Conservation (phyloP, 192 early-diverging fungal species). For the Coemansia sp. region DNA sequence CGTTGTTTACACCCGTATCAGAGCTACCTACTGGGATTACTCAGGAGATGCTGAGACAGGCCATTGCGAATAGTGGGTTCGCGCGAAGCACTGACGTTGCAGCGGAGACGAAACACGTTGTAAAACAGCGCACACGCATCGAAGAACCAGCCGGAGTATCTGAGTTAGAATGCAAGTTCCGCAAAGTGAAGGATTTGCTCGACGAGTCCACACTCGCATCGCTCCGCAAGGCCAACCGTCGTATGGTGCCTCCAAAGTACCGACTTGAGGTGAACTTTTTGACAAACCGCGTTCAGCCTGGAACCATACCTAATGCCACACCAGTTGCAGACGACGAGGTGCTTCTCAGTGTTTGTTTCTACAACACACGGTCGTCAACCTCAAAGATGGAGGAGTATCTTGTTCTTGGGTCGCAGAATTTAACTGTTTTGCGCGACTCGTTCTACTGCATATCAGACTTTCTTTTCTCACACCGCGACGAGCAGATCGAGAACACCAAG, state of each 20-base stretch:
- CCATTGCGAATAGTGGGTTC: slow-evolving; percentile 52
- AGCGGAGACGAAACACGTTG: slow-evolving; percentile 21
- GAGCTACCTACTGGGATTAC: slow-evolving; percentile 51
- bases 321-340: slow-evolving; percentile 56
- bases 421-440: slow-evolving; percentile 67
- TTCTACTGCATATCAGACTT: slow-evolving; percentile 73
- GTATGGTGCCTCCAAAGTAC: slow-evolving; percentile 51
- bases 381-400: slow-evolving; percentile 62
- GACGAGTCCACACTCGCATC: slow-evolving; percentile 52
- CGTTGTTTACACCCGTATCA: slow-evolving; percentile 38
- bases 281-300: slow-evolving; percentile 47
- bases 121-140: slow-evolving; percentile 31
- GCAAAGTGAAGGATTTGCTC: slow-evolving; percentile 41
- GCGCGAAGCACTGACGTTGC: slow-evolving; percentile 42
- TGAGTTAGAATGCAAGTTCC: slow-evolving; percentile 51
- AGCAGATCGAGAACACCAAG: slow-evolving; percentile 50
- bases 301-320: slow-evolving; percentile 17
- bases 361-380: slow-evolving; percentile 57
- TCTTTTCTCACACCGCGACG: slow-evolving; percentile 48
- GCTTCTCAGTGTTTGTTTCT: slow-evolving; percentile 64
- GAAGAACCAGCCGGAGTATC: slow-evolving; percentile 51
- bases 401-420: slow-evolving; percentile 67
- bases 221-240: slow-evolving; percentile 52
- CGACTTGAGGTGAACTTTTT: slow-evolving; percentile 57
- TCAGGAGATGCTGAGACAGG: slow-evolving; percentile 48